Base-by-base conservation (phyloP, 305 asterid genomes). In the Ilex paraguariensis region DNA sequence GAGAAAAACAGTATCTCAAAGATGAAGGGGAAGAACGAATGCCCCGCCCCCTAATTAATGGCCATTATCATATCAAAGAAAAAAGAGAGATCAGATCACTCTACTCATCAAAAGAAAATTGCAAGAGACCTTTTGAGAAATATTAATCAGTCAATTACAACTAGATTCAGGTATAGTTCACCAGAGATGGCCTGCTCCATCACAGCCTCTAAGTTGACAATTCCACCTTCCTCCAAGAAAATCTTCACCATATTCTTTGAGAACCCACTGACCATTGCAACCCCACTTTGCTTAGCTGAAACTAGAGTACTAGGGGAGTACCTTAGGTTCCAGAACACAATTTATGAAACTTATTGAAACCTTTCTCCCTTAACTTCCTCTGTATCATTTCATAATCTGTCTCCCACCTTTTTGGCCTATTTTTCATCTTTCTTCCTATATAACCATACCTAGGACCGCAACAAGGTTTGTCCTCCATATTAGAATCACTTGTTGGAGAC, bases 321-420 rank as follows among this genome's bases (percentile, higher is more conserved):
- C 69, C 84, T 66, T 59, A 82, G 33, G 14, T 82, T 77, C 88
- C 85, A 82, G 58, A 82, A 82, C 74, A 82, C 85, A 11, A 81
- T 81, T 33, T 78, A 75, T 2, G 84, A 82, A 31, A 81, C 75
- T 44, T 82, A 65, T 13, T 66, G 71, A 32, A 79, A 0, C 81
- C 84, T 0, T 11, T 61, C 48, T 64, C 63, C 50, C 3, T 16
- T 17, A 72, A 83, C 78, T 73, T 82, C 75, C 70, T 70, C 69
- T 54, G 69, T 14, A 80, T 82, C 36, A 15, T 67, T 68, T 61
- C 6, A n/a, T 50, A 76, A 61, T 79, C 77, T 0, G 79, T 79
- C 73, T 79, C 81, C 81, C 75, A n/a, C n/a, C n/a, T n/a, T n/a
- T n/a, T n/a, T n/a, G n/a, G n/a, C n/a, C n/a, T n/a, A n/a, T n/a